These are phyloP conservation scores for Colletotrichum gloeosporioides DNA, from an alignment of 2,329 filamentous ascomycete genomes.

Conservation along the genomic window DNA sequence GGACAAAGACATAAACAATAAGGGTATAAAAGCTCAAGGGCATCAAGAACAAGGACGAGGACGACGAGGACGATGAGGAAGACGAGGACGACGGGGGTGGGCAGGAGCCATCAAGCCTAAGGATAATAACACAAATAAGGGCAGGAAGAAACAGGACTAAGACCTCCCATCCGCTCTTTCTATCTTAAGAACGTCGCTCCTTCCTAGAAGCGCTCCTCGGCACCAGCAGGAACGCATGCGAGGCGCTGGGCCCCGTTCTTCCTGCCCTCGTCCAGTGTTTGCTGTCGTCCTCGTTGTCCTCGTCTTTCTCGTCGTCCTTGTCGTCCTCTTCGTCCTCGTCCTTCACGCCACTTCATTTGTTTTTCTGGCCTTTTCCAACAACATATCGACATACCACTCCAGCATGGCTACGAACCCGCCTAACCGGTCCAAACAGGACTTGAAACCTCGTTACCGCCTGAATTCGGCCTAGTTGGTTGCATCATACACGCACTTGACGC, in stretches of 20 bases:
- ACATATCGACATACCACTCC: neutral
- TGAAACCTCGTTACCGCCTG: neutral
- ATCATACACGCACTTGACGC: neutral
- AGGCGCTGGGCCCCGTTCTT: neutral
- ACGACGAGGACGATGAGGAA: too few relatives aligned
- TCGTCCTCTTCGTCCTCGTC: too few relatives aligned
- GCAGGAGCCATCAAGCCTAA: neutral
- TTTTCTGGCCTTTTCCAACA: neutral
- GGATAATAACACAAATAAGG: too few relatives aligned
- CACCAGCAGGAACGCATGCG: neutral
- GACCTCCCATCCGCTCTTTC: too few relatives aligned
- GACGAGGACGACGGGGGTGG: neutral
- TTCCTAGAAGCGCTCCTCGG: neutral
- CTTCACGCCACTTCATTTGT: too few relatives aligned
- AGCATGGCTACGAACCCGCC: neutral
- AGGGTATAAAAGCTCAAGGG: too few relatives aligned
- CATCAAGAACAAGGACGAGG: neutral
- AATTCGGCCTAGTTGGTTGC: neutral
- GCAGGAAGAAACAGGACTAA: too few relatives aligned
- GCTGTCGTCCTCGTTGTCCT: too few relatives aligned
- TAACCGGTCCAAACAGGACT: neutral
- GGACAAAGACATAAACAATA: too few relatives aligned
- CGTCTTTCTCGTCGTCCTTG: too few relatives aligned
- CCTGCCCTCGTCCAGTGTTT: neutral
- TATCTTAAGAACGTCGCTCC: neutral